Conservation (phyloP, 129 eudicot species). For the Cynara cardunculus region DNA sequence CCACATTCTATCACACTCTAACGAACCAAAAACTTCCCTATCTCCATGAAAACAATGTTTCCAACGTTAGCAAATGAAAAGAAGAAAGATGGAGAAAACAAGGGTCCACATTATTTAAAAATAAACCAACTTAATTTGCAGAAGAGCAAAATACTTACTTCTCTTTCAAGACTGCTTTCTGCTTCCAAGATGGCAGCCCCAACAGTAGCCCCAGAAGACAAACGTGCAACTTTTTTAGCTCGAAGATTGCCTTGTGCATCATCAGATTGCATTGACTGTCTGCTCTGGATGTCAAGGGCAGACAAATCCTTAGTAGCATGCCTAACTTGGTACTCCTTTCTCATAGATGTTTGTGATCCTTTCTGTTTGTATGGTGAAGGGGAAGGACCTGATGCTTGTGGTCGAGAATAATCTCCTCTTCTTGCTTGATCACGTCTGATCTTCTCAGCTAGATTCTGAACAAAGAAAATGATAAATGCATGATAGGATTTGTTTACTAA, state of each 20-base stretch:
- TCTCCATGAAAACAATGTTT: background rate
- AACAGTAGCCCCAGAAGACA: constrained; percentile 47
- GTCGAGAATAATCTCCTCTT: constrained; percentile 68
- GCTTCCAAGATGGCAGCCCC: constrained; percentile 84
- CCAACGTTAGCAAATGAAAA: background rate
- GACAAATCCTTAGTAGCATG: constrained; percentile 42
- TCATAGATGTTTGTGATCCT: constrained; percentile 17
- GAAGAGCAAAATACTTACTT: constrained; percentile 42
- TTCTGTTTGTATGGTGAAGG: constrained; percentile 65
- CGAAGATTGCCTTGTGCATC: constrained; percentile 24
- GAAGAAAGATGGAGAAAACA: background rate
- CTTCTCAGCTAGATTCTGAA: constrained; percentile 66
- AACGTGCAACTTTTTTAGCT: constrained; percentile 67
- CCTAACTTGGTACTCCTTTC: constrained; percentile 29
- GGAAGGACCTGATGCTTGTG: constrained; percentile 65
- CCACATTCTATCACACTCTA: too few relatives aligned
- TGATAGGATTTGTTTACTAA: background rate
- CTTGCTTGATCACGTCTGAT: constrained; percentile 57
- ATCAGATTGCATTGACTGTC: constrained; percentile 31
- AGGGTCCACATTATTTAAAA: background rate
- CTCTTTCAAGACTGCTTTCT: constrained; percentile 61
- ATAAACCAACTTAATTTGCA: background rate
- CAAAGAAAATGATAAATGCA: background rate
- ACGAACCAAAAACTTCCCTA: background rate
- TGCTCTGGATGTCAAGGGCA: constrained; percentile 38